A percentile compares a stretch with the other conserved stretches of the same genome.
Evolutionary conservation across 2,329 filamentous ascomycete species (phyloP).

Genomic region (Botrytis deweyae): DNA sequence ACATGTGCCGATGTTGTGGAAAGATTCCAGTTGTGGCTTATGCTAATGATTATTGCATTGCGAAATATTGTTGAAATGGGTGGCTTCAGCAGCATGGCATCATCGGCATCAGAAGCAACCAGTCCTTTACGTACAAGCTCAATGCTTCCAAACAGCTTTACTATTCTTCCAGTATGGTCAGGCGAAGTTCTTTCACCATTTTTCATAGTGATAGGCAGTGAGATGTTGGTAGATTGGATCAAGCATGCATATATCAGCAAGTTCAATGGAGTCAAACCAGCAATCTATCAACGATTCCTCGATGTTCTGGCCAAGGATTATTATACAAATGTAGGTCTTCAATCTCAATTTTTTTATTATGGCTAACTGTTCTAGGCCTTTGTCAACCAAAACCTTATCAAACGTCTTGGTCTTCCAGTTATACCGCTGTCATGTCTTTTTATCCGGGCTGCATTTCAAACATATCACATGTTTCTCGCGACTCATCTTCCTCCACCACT

Average conservation of each 20-base stretch:
- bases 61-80: conserved; percentile 96
- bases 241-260: conserved; percentile 98
- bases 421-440: conserved; percentile 93
- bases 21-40: conserved; percentile 95
- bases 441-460: conserved; percentile 90
- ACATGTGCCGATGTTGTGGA: conserved; percentile 97
- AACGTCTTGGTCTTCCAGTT: conserved; percentile 84
- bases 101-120: conserved; percentile 51
- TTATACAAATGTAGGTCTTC: conserved; percentile 74
- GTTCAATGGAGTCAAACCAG: conserved; percentile 95
- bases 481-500: conserved; percentile 78
- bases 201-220: conserved; percentile 87
- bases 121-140: conserved; percentile 61
- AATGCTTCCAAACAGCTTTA: conserved; percentile 88
- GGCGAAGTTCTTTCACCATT: conserved; percentile 92
- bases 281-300: conserved; percentile 83
- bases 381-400: conserved; percentile 82
- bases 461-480: conserved; percentile 96
- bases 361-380: conserved; percentile 63
- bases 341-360: conserved; percentile 17
- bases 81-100: conserved; percentile 62
- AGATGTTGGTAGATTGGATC: conserved; percentile 95
- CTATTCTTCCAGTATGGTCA: conserved; percentile 79
- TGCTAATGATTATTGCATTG: conserved; percentile 93
- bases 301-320: conserved; percentile 97